These are phyloP conservation scores for Oryza rufipogon DNA, from an alignment of 176 grass and related monocot species.

Conservation along the genomic window DNA sequence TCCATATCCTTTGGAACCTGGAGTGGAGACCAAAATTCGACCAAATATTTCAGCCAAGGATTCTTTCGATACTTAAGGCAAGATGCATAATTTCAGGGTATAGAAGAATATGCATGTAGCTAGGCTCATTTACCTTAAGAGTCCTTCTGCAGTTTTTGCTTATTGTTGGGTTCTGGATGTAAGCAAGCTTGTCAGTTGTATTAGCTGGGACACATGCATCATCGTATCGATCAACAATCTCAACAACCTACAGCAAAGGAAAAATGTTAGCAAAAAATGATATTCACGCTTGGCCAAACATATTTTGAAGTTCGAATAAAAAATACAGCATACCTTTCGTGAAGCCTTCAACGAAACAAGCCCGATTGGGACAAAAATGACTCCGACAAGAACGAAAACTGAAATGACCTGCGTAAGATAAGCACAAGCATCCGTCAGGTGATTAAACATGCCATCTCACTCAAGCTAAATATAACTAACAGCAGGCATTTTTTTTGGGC, in stretches of 20 bases:
- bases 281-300: not conserved
- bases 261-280: slow-evolving; percentile 14
- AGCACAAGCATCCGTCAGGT: slow-evolving; percentile 26
- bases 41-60: slow-evolving; percentile 29
- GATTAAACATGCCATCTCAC: not conserved
- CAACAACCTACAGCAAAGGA: slow-evolving; percentile 72
- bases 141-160: slow-evolving; percentile 64
- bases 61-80: not conserved
- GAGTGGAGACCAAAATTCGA: slow-evolving; percentile 8
- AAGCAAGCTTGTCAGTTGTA: slow-evolving; percentile 69
- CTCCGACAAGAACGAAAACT: slow-evolving; percentile 70
- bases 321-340: slow-evolving; percentile 49
- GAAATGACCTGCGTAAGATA: slow-evolving; percentile 67
- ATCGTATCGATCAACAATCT: slow-evolving; percentile 86
- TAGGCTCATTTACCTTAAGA: slow-evolving; percentile 64
- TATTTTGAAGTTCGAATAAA: slow-evolving; percentile 21
- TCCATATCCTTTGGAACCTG: slow-evolving; percentile 93
- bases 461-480: not conserved
- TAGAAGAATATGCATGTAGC: slow-evolving; percentile 26
- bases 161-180: slow-evolving; percentile 56
- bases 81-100: slow-evolving; percentile 12
- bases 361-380: slow-evolving; percentile 88
- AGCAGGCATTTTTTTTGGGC: not conserved
- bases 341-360: slow-evolving; percentile 72
- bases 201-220: slow-evolving; percentile 51